Base-by-base conservation (phyloP, 108 stramenopile genomes). In the Cylindrotheca closterium region DNA sequence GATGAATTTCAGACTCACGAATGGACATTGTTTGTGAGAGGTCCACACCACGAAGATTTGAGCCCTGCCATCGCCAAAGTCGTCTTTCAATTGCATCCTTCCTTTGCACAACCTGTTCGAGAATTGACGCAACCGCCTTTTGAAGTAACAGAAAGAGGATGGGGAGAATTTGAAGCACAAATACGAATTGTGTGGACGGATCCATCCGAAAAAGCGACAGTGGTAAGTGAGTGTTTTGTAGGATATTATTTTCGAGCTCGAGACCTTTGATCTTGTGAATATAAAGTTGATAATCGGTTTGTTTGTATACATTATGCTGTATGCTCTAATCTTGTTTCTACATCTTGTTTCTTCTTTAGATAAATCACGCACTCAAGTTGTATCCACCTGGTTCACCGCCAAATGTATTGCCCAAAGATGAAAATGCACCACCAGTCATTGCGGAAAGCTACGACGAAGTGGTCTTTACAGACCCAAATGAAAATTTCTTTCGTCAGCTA, bases 131-230 rank as follows among this genome's bases (percentile, higher is more conserved):
- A 78, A 60, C 89, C 95, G 30, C 95, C 95, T 23, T 96, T 81
- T 65, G 89, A 92, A 70, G 95, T 96, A 1, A 97, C 96, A 2
- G 97, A 99, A 68, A 88, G 75, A 59, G 98, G 98, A 33, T 99
- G 98, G 98, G 98, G 98, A 21, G 98, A 99, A 72, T 99, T 99
- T 72, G 97, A 99, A 75, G 96, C 96, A 0, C 83, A 82, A 57
- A 94, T 99, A 29, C 77, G 89, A 15, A 88, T 99, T 51, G 70
- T 87, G 53, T 97, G 97, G 86, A 87, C 70, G 51, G 96, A 97
- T 66, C 78, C 88, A 23, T 68, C 69, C 18, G 96, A 98, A 69
- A 75, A 81, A 57, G 52, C 85, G 0, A 81, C 65, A 12, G 45
- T 82, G 53, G 79, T 79, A 56, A 52, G 80, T 64, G 30, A 34